A percentile compares a stretch with the other conserved stretches of the same genome.
Conservation (phyloP, 352 stramenopile species). For the Pythium myriotylum region DNA sequence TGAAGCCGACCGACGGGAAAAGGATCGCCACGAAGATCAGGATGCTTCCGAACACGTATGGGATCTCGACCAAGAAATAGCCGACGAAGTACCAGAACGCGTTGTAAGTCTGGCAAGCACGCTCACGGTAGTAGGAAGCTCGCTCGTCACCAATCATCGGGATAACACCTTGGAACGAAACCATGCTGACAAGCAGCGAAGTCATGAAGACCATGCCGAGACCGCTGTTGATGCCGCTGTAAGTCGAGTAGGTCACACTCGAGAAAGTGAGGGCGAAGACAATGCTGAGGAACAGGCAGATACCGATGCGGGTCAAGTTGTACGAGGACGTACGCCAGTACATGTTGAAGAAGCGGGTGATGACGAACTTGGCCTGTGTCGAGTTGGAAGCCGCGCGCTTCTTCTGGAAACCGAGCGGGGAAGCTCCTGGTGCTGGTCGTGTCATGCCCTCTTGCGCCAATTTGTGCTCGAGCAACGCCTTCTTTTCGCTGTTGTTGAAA, state of each 20-base stretch:
- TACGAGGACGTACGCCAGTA: conserved; percentile 38
- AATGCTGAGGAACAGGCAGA: conserved; percentile 33
- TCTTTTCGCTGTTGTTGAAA: not conserved
- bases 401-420: not conserved
- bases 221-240: conserved; percentile 23
- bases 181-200: conserved; percentile 55
- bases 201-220: conserved; percentile 67
- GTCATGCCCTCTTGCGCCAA: conserved; percentile 67
- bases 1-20: conserved; percentile 32
- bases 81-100: conserved; percentile 50
- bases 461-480: conserved; percentile 32
- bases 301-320: conserved; percentile 54
- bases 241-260: conserved; percentile 23
- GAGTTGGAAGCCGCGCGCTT: not conserved
- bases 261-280: conserved; percentile 48
- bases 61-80: conserved; percentile 62
- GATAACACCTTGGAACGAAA: not conserved
- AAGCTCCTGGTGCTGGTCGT: conserved; percentile 27
- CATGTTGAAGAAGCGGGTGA: not conserved
- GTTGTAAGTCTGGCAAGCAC: conserved; percentile 70
- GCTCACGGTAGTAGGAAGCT: conserved; percentile 54
- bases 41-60: conserved; percentile 27
- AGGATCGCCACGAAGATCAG: conserved; percentile 34
- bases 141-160: conserved; percentile 46
- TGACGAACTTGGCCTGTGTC: not conserved